A percentile compares a stretch with the other conserved stretches of the same genome.
Conservation (phyloP, 108 stramenopile species). For the Conticribra weissflogii region DNA sequence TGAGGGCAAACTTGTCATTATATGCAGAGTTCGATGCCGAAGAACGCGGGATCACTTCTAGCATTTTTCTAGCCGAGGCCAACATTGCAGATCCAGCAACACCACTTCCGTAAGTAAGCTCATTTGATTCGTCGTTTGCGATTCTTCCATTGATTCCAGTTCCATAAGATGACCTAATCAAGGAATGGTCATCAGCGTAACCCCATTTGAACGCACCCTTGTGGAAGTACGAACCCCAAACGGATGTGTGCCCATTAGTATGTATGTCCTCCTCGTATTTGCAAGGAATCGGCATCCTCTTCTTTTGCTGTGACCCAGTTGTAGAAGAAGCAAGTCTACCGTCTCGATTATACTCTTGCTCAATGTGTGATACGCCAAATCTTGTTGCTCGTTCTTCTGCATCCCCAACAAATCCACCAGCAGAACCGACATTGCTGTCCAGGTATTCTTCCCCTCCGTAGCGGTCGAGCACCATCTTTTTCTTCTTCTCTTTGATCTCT, state of each 20-base stretch:
- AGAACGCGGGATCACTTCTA: constrained; percentile 63
- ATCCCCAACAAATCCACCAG: background rate
- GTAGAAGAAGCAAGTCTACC: constrained; percentile 68
- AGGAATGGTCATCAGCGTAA: constrained; percentile 95
- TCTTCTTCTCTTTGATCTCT: constrained; percentile 76
- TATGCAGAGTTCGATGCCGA: background rate
- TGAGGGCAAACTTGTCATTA: constrained; percentile 38
- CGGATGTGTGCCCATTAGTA: constrained; percentile 88
- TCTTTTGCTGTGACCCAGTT: constrained; percentile 45
- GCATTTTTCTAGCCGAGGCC: constrained; percentile 86
- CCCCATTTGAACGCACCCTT: constrained; percentile 93
- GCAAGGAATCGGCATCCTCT: constrained; percentile 59
- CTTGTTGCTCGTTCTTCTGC: constrained; percentile 70
- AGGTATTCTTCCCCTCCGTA: constrained; percentile 94
- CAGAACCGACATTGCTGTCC: constrained; percentile 34
- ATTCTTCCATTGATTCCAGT: constrained; percentile 91
- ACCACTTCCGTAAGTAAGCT: constrained; percentile 76
- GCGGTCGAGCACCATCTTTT: constrained; percentile 88
- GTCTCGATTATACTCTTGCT: constrained; percentile 86
- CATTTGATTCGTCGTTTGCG: constrained; percentile 93
- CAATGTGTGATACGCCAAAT: constrained; percentile 71
- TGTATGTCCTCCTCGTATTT: constrained; percentile 98
- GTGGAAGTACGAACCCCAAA: constrained; percentile 98
- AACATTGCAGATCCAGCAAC: constrained; percentile 77
- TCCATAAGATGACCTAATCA: constrained; percentile 90